Evolutionary conservation across 2,329 filamentous ascomycete species (phyloP).

Genomic region (Stylonectria norvegica): DNA sequence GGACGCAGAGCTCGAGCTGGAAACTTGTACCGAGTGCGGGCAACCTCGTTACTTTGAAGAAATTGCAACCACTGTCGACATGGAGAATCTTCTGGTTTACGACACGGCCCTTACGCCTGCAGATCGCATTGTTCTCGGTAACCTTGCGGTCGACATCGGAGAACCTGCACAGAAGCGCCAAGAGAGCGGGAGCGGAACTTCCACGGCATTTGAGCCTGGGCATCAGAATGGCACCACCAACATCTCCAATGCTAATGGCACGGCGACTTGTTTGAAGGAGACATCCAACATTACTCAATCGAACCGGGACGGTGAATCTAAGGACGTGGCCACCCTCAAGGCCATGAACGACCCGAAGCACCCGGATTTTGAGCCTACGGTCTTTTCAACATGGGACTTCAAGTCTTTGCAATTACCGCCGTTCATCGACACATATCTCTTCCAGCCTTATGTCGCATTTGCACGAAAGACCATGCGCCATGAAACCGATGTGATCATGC

Average conservation of each 20-base stretch:
- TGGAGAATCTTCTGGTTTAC: conserved; percentile 31
- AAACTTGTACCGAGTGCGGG: too few species aligned
- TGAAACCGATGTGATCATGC: conserved; percentile 71
- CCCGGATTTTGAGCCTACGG: conserved; percentile 43
- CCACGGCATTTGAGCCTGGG: conserved; percentile 10
- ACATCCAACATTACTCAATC: background rate
- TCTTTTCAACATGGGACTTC: conserved; percentile 43
- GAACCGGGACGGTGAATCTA: background rate
- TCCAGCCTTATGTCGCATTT: conserved; percentile 57
- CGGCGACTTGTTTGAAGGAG: conserved; percentile 3
- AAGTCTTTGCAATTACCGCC: conserved; percentile 34
- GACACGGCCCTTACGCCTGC: conserved; percentile 40
- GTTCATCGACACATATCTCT: conserved; percentile 45
- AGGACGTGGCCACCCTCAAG: conserved; percentile 26
- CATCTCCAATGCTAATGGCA: conserved; percentile 2
- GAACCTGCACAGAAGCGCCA: background rate
- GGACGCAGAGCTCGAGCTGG: too few species aligned
- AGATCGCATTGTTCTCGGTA: conserved; percentile 39
- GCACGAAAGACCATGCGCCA: conserved; percentile 58
- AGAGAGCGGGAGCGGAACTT: conserved; percentile 1
- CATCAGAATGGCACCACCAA: conserved; percentile 1
- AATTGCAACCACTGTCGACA: conserved; percentile 13
- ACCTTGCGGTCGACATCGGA: conserved; percentile 38
- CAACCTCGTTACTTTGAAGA: too few species aligned
- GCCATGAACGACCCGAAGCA: conserved; percentile 41